Base-by-base conservation (phyloP, 2,329 filamentous ascomycete species). In the Fusarium temperatum region DNA sequence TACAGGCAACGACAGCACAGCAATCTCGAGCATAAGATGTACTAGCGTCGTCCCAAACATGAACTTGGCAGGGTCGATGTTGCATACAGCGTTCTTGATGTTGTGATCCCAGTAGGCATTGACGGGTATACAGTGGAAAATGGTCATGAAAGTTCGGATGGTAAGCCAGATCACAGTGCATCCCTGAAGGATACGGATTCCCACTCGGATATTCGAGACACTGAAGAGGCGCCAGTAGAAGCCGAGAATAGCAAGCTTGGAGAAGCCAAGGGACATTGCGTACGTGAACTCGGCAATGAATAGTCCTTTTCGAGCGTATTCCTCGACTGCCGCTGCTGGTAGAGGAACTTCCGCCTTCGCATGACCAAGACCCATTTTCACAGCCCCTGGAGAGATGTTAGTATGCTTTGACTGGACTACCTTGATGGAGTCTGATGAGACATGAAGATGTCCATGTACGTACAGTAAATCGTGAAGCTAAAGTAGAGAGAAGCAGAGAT, bases 1-100 rank as follows among this genome's bases (percentile, higher is more conserved):
- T 36, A 73, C 53, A 47, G 70, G 70, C 38, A 73, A 50, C 3
- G 70, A 73, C 9, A 73, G 9, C 18, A 73, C 70, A 22, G 70
- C 70, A 42, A 73, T 47, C 28, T 73, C 70, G 5, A 73, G 70
- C 35, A 73, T 32, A 15, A 73, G 38, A 58, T 73, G 70, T 11
- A 73, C 70, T 36, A 73, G 47, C 22, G 70, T 73, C 17, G 70
- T 73, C 22, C 70, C 70, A 47, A 73, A 73, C 70, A 73, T 73
- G 24, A 73, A 73, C 42, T 73, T 73, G 20, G 70, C 44, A 14
- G 70, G 70, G 32, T 73, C 55, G 14, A 73, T 38, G 28, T 70
- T 58, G 51, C 70, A 73, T 18, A 73, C 59, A 4, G 69, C 65
- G 17, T 73, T 24, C 56, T 73, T 70, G 28, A 73, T 73, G 28